Percentiles rank a stretch among this genome's conserved stretches.
Conservation (phyloP, 805 yeast genomes). For the Wickerhamomyces queroliae region DNA sequence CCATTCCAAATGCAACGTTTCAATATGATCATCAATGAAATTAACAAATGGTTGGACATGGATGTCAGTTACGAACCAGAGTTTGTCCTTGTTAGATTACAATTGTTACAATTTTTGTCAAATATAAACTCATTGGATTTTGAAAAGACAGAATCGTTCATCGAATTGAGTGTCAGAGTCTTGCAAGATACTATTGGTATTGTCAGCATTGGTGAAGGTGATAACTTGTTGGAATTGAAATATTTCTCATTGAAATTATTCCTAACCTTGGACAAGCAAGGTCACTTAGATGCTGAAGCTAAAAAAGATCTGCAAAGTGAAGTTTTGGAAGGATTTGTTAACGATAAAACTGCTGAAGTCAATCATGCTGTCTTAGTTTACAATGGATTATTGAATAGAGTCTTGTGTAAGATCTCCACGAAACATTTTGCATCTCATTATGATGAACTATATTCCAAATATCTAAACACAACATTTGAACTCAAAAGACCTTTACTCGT, state of each 20-base stretch:
- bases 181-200: slow-evolving; percentile 40
- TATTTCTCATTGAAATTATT: slow-evolving; percentile 41
- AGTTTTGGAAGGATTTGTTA: slow-evolving; percentile 36
- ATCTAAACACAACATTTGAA: slow-evolving; percentile 23
- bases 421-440: slow-evolving; percentile 27
- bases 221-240: slow-evolving; percentile 34
- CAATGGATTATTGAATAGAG: slow-evolving; percentile 30
- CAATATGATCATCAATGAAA: slow-evolving; percentile 49
- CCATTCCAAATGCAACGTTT: slow-evolving; percentile 61
- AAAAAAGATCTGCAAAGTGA: slow-evolving; percentile 32
- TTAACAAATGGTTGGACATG: slow-evolving; percentile 55
- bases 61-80: slow-evolving; percentile 53
- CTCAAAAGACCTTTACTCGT: slow-evolving; percentile 39
- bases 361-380: slow-evolving; percentile 29
- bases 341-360: slow-evolving; percentile 13
- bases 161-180: slow-evolving; percentile 32
- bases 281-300: slow-evolving; percentile 22
- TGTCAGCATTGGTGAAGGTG: slow-evolving; percentile 31
- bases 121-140: slow-evolving; percentile 14
- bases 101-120: slow-evolving; percentile 40
- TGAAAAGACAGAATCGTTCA: slow-evolving; percentile 26
- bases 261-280: slow-evolving; percentile 22
- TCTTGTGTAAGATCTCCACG: slow-evolving; percentile 24
- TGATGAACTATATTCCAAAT: slow-evolving; percentile 28
- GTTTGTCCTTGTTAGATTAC: slow-evolving; percentile 46